These are phyloP conservation scores for Bathelium albidoporum DNA, from an alignment of 495 filamentous ascomycete species.

Conservation along the genomic window DNA sequence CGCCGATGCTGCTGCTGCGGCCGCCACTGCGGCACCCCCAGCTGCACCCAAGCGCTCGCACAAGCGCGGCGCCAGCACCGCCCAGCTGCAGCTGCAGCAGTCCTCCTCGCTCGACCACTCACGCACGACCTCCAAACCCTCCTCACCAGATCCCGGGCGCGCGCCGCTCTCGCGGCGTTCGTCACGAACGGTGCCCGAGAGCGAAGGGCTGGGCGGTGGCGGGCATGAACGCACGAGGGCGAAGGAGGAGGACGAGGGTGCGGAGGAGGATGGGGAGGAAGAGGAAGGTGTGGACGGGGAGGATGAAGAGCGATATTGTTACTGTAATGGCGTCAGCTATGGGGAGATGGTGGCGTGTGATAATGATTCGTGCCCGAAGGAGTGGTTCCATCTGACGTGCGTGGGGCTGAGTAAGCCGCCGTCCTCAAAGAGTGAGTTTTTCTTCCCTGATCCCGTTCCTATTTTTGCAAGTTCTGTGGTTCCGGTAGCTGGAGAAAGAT, in stretches of 20 bases:
- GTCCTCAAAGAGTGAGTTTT: not conserved
- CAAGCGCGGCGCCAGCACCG: conserved; percentile 4
- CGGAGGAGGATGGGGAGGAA: not conserved
- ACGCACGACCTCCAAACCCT: not conserved
- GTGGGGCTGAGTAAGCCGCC: conserved; percentile 82
- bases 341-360: conserved; percentile 99
- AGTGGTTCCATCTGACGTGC: conserved; percentile 96
- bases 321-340: conserved; percentile 86
- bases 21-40: not conserved
- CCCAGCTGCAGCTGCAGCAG: not conserved
- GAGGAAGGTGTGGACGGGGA: conserved; percentile 64
- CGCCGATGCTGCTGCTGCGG: not conserved
- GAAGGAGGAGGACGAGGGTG: conserved; percentile 5
- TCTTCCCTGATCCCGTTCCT: not conserved
- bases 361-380: conserved; percentile 68
- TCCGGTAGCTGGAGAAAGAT: not conserved
- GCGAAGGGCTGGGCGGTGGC: not conserved
- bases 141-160: not conserved
- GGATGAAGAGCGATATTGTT: conserved; percentile 82
- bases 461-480: not conserved
- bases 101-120: not conserved
- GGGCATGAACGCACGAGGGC: conserved; percentile 19
- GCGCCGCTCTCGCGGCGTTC: not conserved
- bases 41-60: not conserved
- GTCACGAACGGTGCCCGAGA: not conserved